phyloP scores from a whole-genome alignment of 2,329 filamentous ascomycete genomes.

The Thelonectria olida region DNA sequence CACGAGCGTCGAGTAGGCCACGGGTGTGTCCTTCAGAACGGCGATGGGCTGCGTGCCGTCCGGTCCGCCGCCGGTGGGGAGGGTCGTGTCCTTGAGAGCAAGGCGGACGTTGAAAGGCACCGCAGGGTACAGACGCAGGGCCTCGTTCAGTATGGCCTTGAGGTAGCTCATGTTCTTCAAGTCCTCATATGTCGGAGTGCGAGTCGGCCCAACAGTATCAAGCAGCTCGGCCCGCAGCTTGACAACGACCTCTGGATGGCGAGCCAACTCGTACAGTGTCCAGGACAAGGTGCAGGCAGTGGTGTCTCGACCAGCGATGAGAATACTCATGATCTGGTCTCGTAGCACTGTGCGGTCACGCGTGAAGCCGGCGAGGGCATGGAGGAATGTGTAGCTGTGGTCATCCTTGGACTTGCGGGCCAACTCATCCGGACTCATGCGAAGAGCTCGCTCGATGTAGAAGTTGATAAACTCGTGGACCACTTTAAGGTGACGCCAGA shows the following conservation, averaged over 20 bases:
- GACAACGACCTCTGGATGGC: constrained; percentile 71
- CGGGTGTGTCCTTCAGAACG: constrained; percentile 70
- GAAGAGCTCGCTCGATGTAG: constrained; percentile 80
- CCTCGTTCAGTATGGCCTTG: constrained; percentile 77
- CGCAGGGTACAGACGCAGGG: constrained; percentile 78
- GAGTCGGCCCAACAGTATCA: constrained; percentile 68
- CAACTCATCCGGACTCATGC: constrained; percentile 75
- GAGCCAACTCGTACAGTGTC: constrained; percentile 82
- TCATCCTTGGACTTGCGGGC: constrained; percentile 76
- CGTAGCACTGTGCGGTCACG: constrained; percentile 76
- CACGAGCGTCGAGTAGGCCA: constrained; percentile 73
- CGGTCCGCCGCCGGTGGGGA: constrained; percentile 76
- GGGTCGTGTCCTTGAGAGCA: constrained; percentile 76
- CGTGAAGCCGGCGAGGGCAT: constrained; percentile 84
- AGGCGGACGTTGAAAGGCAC: constrained; percentile 84
- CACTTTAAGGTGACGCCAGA: constrained; percentile 69
- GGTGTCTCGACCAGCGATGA: constrained; percentile 88
- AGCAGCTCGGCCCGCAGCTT: constrained; percentile 80
- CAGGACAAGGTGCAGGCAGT: constrained; percentile 85
- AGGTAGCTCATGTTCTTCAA: constrained; percentile 91
- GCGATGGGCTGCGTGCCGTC: constrained; percentile 70
- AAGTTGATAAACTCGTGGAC: constrained; percentile 81
- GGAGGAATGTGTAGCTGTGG: constrained; percentile 82
- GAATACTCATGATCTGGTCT: constrained; percentile 83
- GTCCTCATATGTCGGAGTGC: constrained; percentile 77